Percentiles rank a stretch among this genome's conserved stretches.
Evolutionary conservation across 164 flowering plant species (phyloP).

Genomic region (Annona squamosa): DNA sequence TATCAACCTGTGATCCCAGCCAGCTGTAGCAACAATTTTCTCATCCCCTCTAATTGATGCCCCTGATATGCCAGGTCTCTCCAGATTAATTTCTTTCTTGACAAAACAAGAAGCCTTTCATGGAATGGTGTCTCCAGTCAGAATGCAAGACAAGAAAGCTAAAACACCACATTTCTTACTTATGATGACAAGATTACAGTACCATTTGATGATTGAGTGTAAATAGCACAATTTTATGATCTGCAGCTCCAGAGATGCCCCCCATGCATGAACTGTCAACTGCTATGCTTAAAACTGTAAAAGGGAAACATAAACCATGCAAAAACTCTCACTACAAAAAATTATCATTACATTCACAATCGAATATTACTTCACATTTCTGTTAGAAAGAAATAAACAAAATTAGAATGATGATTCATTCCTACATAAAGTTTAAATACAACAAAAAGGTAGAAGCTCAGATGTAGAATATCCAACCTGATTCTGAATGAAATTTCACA

Average conservation of each 20-base stretch:
- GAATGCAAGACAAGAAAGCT: neutral
- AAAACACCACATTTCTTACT: neutral
- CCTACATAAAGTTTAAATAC: neutral
- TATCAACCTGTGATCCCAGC: conserved; percentile 90
- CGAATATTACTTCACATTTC: neutral
- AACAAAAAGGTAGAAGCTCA: neutral
- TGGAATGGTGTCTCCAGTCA: neutral
- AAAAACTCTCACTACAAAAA: neutral
- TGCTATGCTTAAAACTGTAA: conserved; percentile 60
- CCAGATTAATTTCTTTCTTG: conserved; percentile 67
- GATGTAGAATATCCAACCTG: conserved; percentile 39
- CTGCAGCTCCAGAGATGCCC: conserved; percentile 84
- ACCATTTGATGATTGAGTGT: conserved; percentile 60
- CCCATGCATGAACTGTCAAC: conserved; percentile 60
- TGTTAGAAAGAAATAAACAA: neutral
- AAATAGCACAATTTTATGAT: conserved; percentile 59
- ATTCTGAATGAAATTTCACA: conserved; percentile 77
- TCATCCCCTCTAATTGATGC: conserved; percentile 61
- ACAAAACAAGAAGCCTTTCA: conserved; percentile 54
- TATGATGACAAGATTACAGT: conserved; percentile 5
- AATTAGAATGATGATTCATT: neutral
- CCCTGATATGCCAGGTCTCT: conserved; percentile 68
- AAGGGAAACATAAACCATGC: neutral
- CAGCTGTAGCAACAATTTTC: conserved; percentile 86
- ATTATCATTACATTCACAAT: neutral